Evolutionary conservation across 768 basidiomycete species (phyloP).

Genomic region (Cyclocybe cylindracea): DNA sequence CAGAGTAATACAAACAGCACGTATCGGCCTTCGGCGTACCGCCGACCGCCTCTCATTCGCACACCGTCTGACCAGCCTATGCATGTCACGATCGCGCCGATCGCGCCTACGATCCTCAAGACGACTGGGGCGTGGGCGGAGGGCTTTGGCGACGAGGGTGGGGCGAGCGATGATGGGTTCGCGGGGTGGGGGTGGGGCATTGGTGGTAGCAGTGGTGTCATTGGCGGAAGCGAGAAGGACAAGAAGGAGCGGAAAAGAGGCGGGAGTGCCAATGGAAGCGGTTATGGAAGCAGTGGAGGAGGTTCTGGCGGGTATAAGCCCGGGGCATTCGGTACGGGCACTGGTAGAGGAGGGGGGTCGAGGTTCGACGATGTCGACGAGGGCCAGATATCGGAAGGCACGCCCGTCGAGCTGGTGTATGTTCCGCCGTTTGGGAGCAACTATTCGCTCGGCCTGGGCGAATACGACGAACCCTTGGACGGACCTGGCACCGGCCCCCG

Average conservation of each 20-base stretch:
- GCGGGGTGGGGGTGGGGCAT: constrained; percentile 24
- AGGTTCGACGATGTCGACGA: constrained; percentile 7
- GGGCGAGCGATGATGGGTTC: constrained; percentile 34
- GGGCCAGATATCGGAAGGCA: constrained; percentile 35
- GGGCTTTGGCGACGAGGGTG: constrained; percentile 46
- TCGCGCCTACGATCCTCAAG: constrained; percentile 81
- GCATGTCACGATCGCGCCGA: constrained; percentile 48
- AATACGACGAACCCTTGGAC: constrained; percentile 2
- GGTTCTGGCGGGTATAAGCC: no score
- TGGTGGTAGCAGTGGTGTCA: constrained; percentile 10
- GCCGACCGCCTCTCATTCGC: constrained; percentile 29
- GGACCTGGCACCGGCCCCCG: background rate
- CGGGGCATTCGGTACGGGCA: background rate
- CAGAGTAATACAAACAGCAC: constrained; percentile 16
- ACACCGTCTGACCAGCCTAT: constrained; percentile 18
- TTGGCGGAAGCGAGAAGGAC: constrained; percentile 8
- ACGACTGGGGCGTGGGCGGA: constrained; percentile 59
- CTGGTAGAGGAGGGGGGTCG: constrained; percentile 2
- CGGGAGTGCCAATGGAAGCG: no score
- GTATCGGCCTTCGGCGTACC: constrained; percentile 20
- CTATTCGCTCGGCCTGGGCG: constrained; percentile 27
- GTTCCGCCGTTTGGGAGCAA: constrained; percentile 52
- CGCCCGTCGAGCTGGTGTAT: constrained; percentile 72
- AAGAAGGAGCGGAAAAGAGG: constrained; percentile 10
- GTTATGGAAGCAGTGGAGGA: no score